Conservation (phyloP, 495 filamentous ascomycete genomes). For the Neohortaea acidophila region DNA sequence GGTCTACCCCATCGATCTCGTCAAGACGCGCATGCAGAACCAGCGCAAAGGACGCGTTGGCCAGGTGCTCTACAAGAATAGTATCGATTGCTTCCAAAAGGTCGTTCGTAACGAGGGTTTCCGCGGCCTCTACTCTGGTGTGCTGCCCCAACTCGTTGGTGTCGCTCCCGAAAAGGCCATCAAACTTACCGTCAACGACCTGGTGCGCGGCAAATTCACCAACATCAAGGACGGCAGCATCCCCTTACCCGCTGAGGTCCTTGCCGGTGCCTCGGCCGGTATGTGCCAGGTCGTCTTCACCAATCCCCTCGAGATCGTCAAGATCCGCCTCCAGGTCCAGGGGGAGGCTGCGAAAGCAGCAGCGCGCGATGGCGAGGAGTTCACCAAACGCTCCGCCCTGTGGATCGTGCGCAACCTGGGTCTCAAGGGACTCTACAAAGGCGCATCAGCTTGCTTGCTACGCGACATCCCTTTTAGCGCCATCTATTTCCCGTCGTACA, state of each 20-base stretch:
- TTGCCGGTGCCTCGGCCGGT: conserved; percentile 83
- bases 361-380: conserved; percentile 38
- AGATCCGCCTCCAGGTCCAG: conserved; percentile 95
- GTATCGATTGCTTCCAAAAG: conserved; percentile 79
- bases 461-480: conserved; percentile 95
- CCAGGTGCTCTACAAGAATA: conserved; percentile 88
- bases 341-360: conserved; percentile 84
- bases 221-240: conserved; percentile 64
- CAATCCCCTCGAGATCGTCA: conserved; percentile 96
- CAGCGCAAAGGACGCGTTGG: conserved; percentile 70
- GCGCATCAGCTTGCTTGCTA: conserved; percentile 86
- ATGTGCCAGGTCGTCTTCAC: conserved; percentile 95
- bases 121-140: conserved; percentile 78
- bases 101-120: conserved; percentile 88
- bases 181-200: conserved; percentile 93
- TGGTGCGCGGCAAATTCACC: conserved; percentile 65
- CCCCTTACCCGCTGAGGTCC: conserved; percentile 50
- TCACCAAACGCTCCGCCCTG: conserved; percentile 75
- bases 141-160: conserved; percentile 86
- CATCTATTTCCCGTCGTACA: conserved; percentile 97
- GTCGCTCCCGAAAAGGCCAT: conserved; percentile 98
- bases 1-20: conserved; percentile 96
- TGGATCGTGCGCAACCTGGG: conserved; percentile 96
- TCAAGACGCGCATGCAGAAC: conserved; percentile 98
- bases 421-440: conserved; percentile 92